Conservation (phyloP, 1,139 yeast species). For the Candida sp. region DNA sequence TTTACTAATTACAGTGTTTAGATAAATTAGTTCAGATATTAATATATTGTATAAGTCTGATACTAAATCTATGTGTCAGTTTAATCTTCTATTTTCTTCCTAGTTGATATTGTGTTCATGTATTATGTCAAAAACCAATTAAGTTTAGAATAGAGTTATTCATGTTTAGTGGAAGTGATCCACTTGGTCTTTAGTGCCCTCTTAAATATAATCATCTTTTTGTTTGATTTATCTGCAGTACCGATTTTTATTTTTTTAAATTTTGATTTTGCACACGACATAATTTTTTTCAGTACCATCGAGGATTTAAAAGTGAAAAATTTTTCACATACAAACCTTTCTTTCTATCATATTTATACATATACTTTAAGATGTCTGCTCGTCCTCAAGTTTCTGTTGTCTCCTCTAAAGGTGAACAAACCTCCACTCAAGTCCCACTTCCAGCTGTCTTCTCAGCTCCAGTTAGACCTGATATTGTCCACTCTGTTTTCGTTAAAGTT, state of each 20-base stretch:
- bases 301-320: constrained; percentile 10
- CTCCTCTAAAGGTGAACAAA: constrained; percentile 83
- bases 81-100: too few species aligned
- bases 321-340: constrained; percentile 12
- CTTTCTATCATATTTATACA: constrained; percentile 24
- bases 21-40: too few species aligned
- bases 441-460: constrained; percentile 99
- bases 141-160: too few species aligned
- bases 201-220: too few species aligned
- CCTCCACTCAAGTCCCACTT: constrained; percentile 82
- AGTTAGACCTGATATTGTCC: constrained; percentile 99
- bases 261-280: constrained; percentile 4
- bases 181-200: too few species aligned
- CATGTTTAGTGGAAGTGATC: too few species aligned
- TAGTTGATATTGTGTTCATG: too few species aligned
- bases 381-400: constrained; percentile 98
- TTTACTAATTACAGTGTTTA: too few species aligned
- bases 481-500: constrained; percentile 96
- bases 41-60: too few species aligned
- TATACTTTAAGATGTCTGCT: constrained; percentile 51
- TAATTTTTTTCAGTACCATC: background rate
- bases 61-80: too few species aligned
- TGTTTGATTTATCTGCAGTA: too few species aligned
- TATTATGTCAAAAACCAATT: too few species aligned
- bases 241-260: background rate